Base-by-base conservation (phyloP, 306 rosid genomes). In the Rosa persica region DNA sequence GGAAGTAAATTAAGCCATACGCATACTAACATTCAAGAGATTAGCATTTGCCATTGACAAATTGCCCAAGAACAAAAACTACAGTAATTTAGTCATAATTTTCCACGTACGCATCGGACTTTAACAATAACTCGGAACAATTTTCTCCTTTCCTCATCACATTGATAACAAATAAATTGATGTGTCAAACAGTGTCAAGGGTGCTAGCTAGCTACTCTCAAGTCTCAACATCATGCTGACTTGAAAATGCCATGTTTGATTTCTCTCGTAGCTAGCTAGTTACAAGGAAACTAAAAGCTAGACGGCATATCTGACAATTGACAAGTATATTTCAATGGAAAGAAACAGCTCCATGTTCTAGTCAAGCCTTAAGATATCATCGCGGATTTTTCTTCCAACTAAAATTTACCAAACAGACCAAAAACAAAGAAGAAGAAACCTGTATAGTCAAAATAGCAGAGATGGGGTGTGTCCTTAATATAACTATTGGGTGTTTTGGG, bases 241-340 rank as follows among this genome's bases (percentile, higher is more conserved):
- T 67, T 19, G 48, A 20, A 38, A 67, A 39, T 20, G 30, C 11
- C 48, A 67, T 19, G 23, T 67, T 67, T 67, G 71, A 67, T 67
- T 67, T 67, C 71, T 40, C 47, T 10, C 16, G 5, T 67, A 20
- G 47, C 25, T 38, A 64, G 44, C 47, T 66, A 40, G 71, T 42
- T 39, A 39, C 47, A n/a, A 19, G 48, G 48, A 67, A 17, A 39
- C 71, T 1, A 39, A 39, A 67, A 19, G 13, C 30, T 9, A 39
- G 23, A 39, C 48, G 27, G 48, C 71, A 67, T 67, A 67, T 67
- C 71, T 67, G 71, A 67, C 71, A 67, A 67, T 67, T 67, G 48
- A 67, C 71, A 20, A 19, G 25, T 20, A 19, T 66, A 39, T 8
- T 36, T 39, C 69, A 16, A 6, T 34, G 2, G 69, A 64, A 64